These are phyloP conservation scores for Vigna nakashimae DNA, from an alignment of 306 rosid species.

Conservation along the genomic window DNA sequence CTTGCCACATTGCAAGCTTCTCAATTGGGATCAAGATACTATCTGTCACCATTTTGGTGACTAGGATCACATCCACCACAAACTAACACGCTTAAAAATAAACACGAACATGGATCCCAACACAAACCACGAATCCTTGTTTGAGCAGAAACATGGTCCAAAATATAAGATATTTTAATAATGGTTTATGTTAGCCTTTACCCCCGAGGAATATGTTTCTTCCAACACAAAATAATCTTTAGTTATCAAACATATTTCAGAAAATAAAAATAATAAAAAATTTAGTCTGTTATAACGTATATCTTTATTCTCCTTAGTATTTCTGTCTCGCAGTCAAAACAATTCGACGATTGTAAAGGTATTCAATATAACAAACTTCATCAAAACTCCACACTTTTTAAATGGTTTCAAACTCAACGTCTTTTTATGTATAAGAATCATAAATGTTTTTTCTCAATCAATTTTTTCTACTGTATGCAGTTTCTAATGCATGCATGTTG, in stretches of 20 bases:
- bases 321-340: too few species aligned
- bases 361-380: too few species aligned
- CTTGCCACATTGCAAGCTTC: constrained; percentile 62
- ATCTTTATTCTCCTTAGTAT: too few species aligned
- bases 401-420: too few species aligned
- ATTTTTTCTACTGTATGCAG: too few species aligned
- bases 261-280: neutral
- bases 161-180: neutral
- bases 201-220: neutral
- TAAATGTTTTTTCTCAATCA: too few species aligned
- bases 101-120: constrained; percentile 5
- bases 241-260: neutral
- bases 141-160: neutral
- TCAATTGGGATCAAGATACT: constrained; percentile 55
- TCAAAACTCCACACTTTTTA: too few species aligned
- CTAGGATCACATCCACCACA: constrained; percentile 23
- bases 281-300: too few species aligned
- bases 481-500: too few species aligned
- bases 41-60: constrained; percentile 11
- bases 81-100: neutral
- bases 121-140: neutral
- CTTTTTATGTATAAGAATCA: too few species aligned
- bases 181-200: neutral
- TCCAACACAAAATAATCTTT: neutral
- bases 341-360: too few species aligned